Evolutionary conservation across 2,329 filamentous ascomycete genomes (phyloP).

Genomic region (Beauveria varroae): DNA sequence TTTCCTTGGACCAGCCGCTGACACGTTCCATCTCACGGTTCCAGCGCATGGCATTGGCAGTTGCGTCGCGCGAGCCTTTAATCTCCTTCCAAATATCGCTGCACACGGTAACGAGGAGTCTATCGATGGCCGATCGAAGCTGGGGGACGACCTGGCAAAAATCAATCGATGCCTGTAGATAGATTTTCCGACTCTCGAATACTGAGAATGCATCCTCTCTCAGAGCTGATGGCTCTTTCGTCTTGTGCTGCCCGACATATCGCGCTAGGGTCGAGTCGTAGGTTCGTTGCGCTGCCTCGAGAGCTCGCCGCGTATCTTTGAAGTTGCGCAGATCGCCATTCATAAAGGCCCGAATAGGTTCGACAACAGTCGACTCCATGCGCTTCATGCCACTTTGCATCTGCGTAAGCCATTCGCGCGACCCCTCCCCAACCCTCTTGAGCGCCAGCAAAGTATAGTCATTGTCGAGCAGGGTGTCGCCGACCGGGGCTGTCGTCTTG

Average conservation of each 20-base stretch:
- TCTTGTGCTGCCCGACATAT: conserved; percentile 79
- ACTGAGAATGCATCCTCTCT: conserved; percentile 94
- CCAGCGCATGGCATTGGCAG: conserved; percentile 58
- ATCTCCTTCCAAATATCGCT: conserved; percentile 86
- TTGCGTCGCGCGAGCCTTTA: conserved; percentile 60
- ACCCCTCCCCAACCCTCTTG: conserved; percentile 75
- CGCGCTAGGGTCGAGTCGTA: conserved; percentile 77
- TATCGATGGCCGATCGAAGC: conserved; percentile 75
- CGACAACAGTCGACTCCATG: conserved; percentile 68
- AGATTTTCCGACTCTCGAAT: conserved; percentile 84
- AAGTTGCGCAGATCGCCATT: conserved; percentile 73
- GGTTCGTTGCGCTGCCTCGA: conserved; percentile 75
- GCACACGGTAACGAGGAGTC: conserved; percentile 75
- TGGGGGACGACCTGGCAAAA: conserved; percentile 86
- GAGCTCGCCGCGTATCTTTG: conserved; percentile 69
- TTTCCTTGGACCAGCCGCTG: conserved; percentile 85
- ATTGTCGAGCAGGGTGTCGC: conserved; percentile 83
- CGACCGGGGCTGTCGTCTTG: conserved; percentile 67
- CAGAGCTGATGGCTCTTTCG: conserved; percentile 85
- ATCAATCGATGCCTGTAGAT: conserved; percentile 88
- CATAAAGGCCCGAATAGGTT: conserved; percentile 76
- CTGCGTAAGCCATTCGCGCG: conserved; percentile 80
- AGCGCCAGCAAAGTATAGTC: conserved; percentile 89
- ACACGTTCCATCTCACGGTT: conserved; percentile 82
- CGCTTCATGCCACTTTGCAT: conserved; percentile 67